Base-by-base conservation (phyloP, 176 grass and related monocot species). In the bread wheat (Triticum aestivum) region DNA sequence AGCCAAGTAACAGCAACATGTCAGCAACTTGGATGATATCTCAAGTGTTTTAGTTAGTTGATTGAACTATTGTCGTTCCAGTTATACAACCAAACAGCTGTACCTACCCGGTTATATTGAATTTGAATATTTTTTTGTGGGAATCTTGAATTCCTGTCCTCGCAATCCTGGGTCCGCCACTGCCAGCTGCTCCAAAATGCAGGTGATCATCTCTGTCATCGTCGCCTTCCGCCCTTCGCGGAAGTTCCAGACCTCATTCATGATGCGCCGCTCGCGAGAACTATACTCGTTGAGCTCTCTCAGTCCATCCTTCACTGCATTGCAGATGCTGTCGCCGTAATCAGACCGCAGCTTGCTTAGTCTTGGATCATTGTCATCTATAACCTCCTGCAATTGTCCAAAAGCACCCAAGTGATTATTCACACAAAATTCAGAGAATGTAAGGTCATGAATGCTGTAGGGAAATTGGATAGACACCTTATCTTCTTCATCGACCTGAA, bases 311-410 rank as follows among this genome's bases (percentile, higher is more conserved):
- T 61, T 68, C 32, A 82, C 64, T 71, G 88, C 72, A 52, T 54
- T 41, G 79, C 72, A 86, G 63, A 39, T 39, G 29, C 4, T 18
- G 39, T 70, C 30, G 2, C 88, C 79, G 0, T 81, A 76, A 35
- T 61, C 61, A 0, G 17, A 12, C 21, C 2, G 32, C 41, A 90
- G 6, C 20, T 78, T 37, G 21, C 71, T 89, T 78, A 86, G 38
- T 52, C 86, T 86, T 37, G 63, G 83, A 89, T 89, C 83, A 71
- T 82, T 32, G 18, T 33, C 65, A 33, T 82, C 73, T n/a, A 86
- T 65, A 82, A 83, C 32, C 9, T 82, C 84, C 84, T 86, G 79
- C 14, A 74, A 39, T 86, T 33, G 56, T 71, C 72, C 3, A 51
- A 27, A 84, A 33, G 65, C 51, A 54, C 47, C 38, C 26, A 58